Base-by-base conservation (phyloP, 2,329 filamentous ascomycete species). In the Amylocarpus encephaloides region DNA sequence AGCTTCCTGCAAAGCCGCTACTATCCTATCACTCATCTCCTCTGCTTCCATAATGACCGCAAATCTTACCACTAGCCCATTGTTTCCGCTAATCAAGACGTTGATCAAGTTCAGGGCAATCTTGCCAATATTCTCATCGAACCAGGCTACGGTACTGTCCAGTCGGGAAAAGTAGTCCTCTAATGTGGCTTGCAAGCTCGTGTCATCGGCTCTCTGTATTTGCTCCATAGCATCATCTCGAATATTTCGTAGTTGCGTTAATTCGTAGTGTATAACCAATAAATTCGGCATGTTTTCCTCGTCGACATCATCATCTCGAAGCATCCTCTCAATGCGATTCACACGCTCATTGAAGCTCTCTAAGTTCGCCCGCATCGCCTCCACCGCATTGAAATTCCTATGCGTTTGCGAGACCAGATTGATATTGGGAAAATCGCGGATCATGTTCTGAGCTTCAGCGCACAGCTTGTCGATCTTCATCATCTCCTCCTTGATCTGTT, bases 391-490 rank as follows among this genome's bases (percentile, higher is more conserved):
- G 66, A 98, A 98, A 71, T 98, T 96, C 57, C 92, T 82, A 71
- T 98, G 93, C 59, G 94, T 93, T 70, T 95, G 88, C 49, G 92
- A 92, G 48, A 94, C 87, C 54, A 88, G 74, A 68, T 94, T 93
- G 75, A 95, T 93, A 65, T 89, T 88, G 33, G 86, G 85, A 70
- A 98, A 97, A 73, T 98, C 93, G 64, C 87, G 84, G 64, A 98
- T 95, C 82, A 96, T 96, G 67, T 88, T 89, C 73, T 97, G 92
- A 48, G 91, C 91, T 71, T 98, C 94, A 56, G 91, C 90, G 73
- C 93, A 98, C 57, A 98, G 80, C 71, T 88, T 90, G 73, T 98
- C 93, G 64, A 98, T 97, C 71, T 92, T 94, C 76, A 94, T 90
- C 82, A 98, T 93, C 73, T 98, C 93, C 59, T 97, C 92, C 70